These are phyloP conservation scores for Mycena maculata DNA, from an alignment of 768 basidiomycete species.

Conservation along the genomic window DNA sequence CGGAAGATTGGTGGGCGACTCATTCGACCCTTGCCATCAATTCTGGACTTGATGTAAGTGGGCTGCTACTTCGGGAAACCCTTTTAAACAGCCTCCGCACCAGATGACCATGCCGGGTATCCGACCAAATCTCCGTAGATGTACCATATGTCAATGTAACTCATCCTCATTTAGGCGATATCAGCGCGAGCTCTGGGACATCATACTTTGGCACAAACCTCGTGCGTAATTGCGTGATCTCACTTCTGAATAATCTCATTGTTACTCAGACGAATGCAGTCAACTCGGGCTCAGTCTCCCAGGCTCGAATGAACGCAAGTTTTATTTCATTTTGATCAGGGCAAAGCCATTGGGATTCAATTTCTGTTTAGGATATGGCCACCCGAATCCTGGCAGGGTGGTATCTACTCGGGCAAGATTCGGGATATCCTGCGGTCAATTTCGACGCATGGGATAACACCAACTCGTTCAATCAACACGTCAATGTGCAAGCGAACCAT, in stretches of 20 bases:
- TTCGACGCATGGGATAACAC: constrained; percentile 65
- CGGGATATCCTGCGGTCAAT: constrained; percentile 67
- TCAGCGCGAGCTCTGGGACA: constrained; percentile 54
- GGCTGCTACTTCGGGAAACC: not conserved
- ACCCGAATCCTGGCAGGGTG: constrained; percentile 76
- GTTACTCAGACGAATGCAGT: constrained; percentile 52
- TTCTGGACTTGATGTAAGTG: constrained; percentile 68
- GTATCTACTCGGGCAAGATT: constrained; percentile 68
- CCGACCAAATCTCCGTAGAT: not conserved
- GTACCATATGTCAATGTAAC: too few species aligned
- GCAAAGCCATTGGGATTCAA: not conserved
- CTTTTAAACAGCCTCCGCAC: not conserved
- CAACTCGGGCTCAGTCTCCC: constrained; percentile 67
- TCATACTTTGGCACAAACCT: constrained; percentile 73
- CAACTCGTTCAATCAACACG: constrained; percentile 53
- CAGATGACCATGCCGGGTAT: constrained; percentile 81
- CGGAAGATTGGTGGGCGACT: constrained; percentile 74
- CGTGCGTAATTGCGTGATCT: constrained; percentile 30
- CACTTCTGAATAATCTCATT: constrained; percentile 31
- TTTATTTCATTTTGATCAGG: not conserved
- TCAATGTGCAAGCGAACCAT: constrained; percentile 71
- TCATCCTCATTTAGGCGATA: constrained; percentile 55
- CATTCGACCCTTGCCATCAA: constrained; percentile 68
- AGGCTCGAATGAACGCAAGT: constrained; percentile 67
- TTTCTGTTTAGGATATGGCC: constrained; percentile 67